phyloP scores from a whole-genome alignment of 345 rosid species.

The Populus tremula region DNA sequence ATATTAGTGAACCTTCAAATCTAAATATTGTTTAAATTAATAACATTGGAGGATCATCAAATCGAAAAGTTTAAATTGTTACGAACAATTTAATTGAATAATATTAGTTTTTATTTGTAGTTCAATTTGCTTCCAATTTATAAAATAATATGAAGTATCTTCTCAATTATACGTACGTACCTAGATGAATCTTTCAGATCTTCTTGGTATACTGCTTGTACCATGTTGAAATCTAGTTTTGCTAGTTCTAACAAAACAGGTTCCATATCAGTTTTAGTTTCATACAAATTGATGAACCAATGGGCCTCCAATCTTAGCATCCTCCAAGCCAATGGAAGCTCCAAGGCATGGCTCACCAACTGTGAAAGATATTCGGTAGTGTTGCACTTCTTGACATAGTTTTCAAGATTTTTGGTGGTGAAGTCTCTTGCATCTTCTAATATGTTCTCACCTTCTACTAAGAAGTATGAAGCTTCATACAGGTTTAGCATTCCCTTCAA shows the following conservation, averaged over 20 bases:
- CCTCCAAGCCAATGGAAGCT: constrained; percentile 38
- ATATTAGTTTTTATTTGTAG: too few relatives aligned
- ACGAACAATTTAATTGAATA: too few relatives aligned
- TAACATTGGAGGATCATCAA: too few relatives aligned
- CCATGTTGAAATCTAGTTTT: constrained; percentile 32
- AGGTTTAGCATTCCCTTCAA: constrained; percentile 25
- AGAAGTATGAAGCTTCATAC: constrained; percentile 39
- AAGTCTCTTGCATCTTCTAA: constrained; percentile 30
- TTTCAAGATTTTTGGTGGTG: constrained; percentile 19
- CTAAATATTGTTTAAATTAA: too few relatives aligned
- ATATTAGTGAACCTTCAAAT: too few relatives aligned
- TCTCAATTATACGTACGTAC: constrained; percentile 8
- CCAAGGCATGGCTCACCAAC: constrained; percentile 35
- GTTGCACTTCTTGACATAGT: constrained; percentile 1
- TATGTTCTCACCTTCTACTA: constrained; percentile 20
- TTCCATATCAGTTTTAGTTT: constrained; percentile 15
- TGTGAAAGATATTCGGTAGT: neutral
- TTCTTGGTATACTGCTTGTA: constrained; percentile 32
- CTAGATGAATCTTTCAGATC: constrained; percentile 32
- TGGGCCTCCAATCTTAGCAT: constrained; percentile 26
- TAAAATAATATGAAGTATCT: too few relatives aligned
- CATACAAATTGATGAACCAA: constrained; percentile 36
- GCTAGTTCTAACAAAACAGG: constrained; percentile 33
- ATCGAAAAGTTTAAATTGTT: too few relatives aligned
- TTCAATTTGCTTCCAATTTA: too few relatives aligned